phyloP scores from a whole-genome alignment of 2,329 filamentous ascomycete species.

The Cladosporium velox region DNA sequence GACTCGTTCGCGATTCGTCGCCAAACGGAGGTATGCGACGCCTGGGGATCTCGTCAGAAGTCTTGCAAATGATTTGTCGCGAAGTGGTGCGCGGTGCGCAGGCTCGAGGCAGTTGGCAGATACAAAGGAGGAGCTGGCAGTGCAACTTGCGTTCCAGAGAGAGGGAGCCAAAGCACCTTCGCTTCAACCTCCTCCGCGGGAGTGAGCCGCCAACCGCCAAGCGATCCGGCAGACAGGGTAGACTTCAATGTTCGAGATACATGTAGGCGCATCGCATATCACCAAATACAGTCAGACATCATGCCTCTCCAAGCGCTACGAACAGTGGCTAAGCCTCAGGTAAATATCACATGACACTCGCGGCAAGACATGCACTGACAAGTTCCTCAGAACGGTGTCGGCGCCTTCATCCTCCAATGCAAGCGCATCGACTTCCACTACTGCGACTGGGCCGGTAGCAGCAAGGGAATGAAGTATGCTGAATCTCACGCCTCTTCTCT shows the following conservation, averaged over 20 bases:
- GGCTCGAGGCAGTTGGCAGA: background rate
- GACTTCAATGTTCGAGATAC: conserved; percentile 10
- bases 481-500: background rate
- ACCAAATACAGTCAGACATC: conserved; percentile 23
- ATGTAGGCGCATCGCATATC: background rate
- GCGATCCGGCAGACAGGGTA: background rate
- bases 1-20: background rate
- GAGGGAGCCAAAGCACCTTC: background rate
- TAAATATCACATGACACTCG: conserved; percentile 35
- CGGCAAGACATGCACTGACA: conserved; percentile 21
- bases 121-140: background rate
- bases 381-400: conserved; percentile 78
- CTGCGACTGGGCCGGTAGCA: conserved; percentile 94
- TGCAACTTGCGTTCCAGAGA: background rate
- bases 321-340: conserved; percentile 58
- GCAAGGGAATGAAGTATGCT: conserved; percentile 84
- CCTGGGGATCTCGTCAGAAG: background rate
- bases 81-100: background rate
- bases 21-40: background rate
- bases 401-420: conserved; percentile 96
- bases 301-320: conserved; percentile 55
- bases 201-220: conserved; percentile 10
- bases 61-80: background rate
- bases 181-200: background rate
- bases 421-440: conserved; percentile 95